Base-by-base conservation (phyloP, 257 asterid genomes). In the Ocimum tenuiflorum region DNA sequence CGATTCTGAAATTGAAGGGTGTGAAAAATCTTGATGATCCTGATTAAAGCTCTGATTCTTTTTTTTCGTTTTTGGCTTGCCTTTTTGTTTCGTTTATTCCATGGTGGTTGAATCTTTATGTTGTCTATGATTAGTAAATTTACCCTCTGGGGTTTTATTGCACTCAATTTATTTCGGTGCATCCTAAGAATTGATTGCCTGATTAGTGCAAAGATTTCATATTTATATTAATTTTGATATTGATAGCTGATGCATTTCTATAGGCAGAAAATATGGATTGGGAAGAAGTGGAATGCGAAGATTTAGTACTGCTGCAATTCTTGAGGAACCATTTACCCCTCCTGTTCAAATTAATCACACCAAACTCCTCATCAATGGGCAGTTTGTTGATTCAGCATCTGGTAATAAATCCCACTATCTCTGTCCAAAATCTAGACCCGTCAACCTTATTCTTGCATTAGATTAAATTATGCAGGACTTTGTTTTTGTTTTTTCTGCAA, bases 311-410 rank as follows among this genome's bases (percentile, higher is more conserved):
- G 80, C 86, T 72, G 86, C 83, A 2, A 83, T 67, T 22, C 41
- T 74, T 56, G 95, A 85, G 50, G 84, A 85, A 54, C 76, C 81
- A 39, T 46, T 84, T 27, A 69, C 69, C 47, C 95, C 91, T 8
- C 58, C 83, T n/a, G 82, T 87, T 61, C 72, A 68, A 54, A 61
- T 85, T 63, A 69, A 79, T 51, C 63, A 79, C 79, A 83, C 95
- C 63, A 77, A 87, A 79, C 96, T 85, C 61, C 77, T 89, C 7
- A 89, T 89, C 73, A 83, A 89, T 76, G 95, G 94, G 4, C 71
- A 76, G 24, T 87, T 89, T 72, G 89, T 89, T 45, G 95, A 89
- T 63, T 83, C 96, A 14, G 94, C 88, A 4, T 89, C 96, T 41
- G 96, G 96, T 89, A 72, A 71, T 38, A 83, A 70, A 69, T 13